Base-by-base conservation (phyloP, 2,329 filamentous ascomycete genomes). In the Chaetomiaceae sp. region DNA sequence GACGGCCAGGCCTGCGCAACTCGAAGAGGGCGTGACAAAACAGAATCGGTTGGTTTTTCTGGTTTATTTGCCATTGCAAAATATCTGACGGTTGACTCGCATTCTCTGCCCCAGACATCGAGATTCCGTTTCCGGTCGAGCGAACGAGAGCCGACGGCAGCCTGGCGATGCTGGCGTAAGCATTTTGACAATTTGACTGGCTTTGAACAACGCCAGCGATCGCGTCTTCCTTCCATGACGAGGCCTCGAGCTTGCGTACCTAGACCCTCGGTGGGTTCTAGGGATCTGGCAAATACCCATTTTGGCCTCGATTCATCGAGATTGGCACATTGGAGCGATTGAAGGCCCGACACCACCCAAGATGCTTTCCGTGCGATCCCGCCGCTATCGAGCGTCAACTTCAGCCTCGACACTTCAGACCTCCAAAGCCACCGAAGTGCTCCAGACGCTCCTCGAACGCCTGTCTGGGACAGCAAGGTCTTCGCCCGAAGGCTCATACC, bases 381-480 rank as follows among this genome's bases (percentile, higher is more conserved):
- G 80, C 66, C 77, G 82, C 55, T 82, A 83, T 64, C 80, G 83
- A 60, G 84, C 83, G 55, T 85, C 82, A 54, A 86, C 82, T 37
- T 80, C 81, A 55, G 74, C 80, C 55, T 85, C 82, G 38, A 74
- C 71, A 42, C 73, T 78, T 45, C 73, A 75, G 48, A 78, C 73
- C 49, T 80, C 82, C 58, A 83, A 85, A 69, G 78, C 81, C 33
- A 77, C 78, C 59, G 79, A 82, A 62, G 75, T 84, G 46, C 71
- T 85, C 33, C 77, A 78, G 58, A 67, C 68, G 38, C 73, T 84
- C 41, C 74, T 86, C 58, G 75, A 81, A 45, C 63, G 68, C 58
- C 65, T 80, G 40, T 63, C 70, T 27, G 63, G 69, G 13, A 68
- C 67, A 18, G 57, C 73, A 2, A 53, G 59, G 5, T 56, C 68